A percentile compares a stretch with the other conserved stretches of the same genome.
phyloP scores from a whole-genome alignment of 176 grass and related monocot species.

The Phoenix dactylifera region DNA sequence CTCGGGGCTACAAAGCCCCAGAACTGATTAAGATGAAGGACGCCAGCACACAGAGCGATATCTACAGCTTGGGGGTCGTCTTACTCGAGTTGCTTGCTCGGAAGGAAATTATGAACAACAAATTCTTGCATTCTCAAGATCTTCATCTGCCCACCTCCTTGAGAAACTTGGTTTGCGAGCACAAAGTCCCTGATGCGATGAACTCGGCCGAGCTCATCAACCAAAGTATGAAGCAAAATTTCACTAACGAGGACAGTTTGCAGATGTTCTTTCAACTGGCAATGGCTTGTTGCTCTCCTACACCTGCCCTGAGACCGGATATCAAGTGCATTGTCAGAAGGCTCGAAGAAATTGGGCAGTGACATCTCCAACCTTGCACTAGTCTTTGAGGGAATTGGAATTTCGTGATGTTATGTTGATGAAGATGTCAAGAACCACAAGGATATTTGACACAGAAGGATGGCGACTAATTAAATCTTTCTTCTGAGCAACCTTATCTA shows the following conservation, averaged over 20 bases:
- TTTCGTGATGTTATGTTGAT: too few species aligned
- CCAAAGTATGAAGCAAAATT: conserved; percentile 28
- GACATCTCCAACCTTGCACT: not conserved
- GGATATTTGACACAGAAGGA: too few species aligned
- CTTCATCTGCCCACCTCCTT: conserved; percentile 50
- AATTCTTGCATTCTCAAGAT: conserved; percentile 24
- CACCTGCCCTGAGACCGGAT: conserved; percentile 57
- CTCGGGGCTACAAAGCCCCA: conserved; percentile 72
- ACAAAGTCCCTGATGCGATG: conserved; percentile 57
- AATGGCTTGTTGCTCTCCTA: conserved; percentile 58
- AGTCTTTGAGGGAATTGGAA: too few species aligned
- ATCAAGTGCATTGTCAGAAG: conserved; percentile 45
- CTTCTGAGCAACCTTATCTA: too few species aligned
- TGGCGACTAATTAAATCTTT: too few species aligned
- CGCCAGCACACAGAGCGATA: conserved; percentile 45
- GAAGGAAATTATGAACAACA: conserved; percentile 42
- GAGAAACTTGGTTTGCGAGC: conserved; percentile 65
- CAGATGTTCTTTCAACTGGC: conserved; percentile 40
- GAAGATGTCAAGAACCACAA: too few species aligned
- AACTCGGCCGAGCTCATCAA: conserved; percentile 36
- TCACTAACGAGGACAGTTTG: conserved; percentile 38
- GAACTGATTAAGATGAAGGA: conserved; percentile 88
- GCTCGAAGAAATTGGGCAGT: conserved; percentile 53
- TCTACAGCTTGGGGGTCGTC: conserved; percentile 47
- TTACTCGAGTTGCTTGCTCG: conserved; percentile 77